Conservation (phyloP, 139 green algal genomes). For the Coelastrella sp. region DNA sequence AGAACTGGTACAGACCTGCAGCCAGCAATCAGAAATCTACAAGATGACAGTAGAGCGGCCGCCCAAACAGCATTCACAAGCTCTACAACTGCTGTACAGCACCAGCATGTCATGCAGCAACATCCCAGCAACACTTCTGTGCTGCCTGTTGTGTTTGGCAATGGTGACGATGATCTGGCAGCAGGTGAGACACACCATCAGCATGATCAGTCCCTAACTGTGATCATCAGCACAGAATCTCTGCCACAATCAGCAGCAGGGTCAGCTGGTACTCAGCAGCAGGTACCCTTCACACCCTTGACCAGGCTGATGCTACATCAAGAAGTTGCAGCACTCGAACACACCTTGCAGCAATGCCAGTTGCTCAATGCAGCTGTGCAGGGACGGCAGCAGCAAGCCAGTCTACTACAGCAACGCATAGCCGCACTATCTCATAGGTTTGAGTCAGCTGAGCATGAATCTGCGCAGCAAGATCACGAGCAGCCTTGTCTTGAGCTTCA, state of each 20-base stretch:
- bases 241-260: too few species aligned
- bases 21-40: too few species aligned
- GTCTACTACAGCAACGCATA: background rate
- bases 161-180: too few species aligned
- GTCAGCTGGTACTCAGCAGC: background rate
- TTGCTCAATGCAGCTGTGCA: background rate
- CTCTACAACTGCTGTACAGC: too few species aligned
- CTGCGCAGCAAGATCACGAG: background rate
- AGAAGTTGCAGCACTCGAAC: background rate
- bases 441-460: background rate
- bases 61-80: too few species aligned
- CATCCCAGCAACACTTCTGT: too few species aligned
- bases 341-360: background rate
- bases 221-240: too few species aligned
- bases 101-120: background rate
- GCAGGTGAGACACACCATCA: background rate
- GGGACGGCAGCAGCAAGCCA: constrained; percentile 1
- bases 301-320: background rate
- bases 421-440: background rate
- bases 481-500: background rate
- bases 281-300: background rate
- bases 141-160: too few species aligned
- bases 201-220: too few species aligned
- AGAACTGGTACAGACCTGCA: too few species aligned
- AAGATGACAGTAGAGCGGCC: too few species aligned